A percentile compares a stretch with the other conserved stretches of the same genome.
Evolutionary conservation across 1,284 basidiomycete genomes (phyloP).

Genomic region (Melampsora americana): DNA sequence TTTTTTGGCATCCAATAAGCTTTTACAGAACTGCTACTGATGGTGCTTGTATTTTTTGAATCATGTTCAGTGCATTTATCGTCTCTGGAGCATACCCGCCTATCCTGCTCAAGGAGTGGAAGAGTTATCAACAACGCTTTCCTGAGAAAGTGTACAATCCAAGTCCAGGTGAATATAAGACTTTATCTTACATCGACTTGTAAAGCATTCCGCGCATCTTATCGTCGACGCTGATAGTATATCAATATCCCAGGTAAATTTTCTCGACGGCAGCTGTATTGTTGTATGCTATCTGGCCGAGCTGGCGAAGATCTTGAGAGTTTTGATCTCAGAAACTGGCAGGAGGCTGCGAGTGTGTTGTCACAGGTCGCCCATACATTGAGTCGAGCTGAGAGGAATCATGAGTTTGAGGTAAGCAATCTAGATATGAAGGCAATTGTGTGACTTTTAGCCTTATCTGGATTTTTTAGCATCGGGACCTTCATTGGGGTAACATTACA

Average conservation of each 20-base stretch:
- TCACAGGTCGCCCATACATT: constrained; percentile 17
- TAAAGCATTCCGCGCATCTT: too few species aligned
- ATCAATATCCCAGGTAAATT: constrained; percentile 16
- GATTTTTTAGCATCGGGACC: constrained; percentile 25
- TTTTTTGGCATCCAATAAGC: neutral
- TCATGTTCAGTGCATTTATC: constrained; percentile 14
- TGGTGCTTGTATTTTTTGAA: neutral
- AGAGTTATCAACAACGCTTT: constrained; percentile 13
- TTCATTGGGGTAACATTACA: constrained; percentile 41
- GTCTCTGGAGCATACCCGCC: constrained; percentile 32
- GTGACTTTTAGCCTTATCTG: neutral
- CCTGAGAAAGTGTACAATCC: constrained; percentile 31
- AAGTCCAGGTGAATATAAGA: constrained; percentile 21
- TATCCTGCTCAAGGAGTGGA: constrained; percentile 25
- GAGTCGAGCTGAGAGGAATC: constrained; percentile 20
- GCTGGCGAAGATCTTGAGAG: constrained; percentile 31
- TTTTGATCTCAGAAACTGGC: constrained; percentile 19
- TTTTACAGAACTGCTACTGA: neutral
- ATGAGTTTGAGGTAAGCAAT: constrained; percentile 35
- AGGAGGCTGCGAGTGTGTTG: constrained; percentile 33
- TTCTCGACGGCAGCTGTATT: constrained; percentile 20
- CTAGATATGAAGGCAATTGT: neutral
- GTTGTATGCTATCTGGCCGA: constrained; percentile 29
- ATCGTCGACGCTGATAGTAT: neutral
- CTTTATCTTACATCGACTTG: too few species aligned